These are phyloP conservation scores for Sordariomycetes sp. DNA, from an alignment of 2,329 filamentous ascomycete species.

Conservation along the genomic window DNA sequence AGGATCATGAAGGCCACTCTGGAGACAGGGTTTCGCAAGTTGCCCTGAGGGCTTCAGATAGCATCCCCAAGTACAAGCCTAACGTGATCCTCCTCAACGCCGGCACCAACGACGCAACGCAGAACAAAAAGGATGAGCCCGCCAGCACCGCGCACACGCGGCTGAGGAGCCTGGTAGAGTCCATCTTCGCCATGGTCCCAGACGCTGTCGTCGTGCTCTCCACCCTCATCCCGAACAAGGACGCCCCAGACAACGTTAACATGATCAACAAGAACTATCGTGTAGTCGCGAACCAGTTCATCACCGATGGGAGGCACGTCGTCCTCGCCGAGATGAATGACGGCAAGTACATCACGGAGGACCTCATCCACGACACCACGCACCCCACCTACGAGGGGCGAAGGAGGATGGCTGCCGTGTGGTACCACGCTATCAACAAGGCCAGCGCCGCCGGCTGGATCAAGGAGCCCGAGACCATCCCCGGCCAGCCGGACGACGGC, in stretches of 20 bases:
- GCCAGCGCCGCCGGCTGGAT: slow-evolving; percentile 1
- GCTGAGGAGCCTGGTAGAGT: slow-evolving; percentile 11
- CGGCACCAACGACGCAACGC: slow-evolving; percentile 27
- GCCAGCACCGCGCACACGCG: slow-evolving; percentile 14
- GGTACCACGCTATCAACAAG: not conserved
- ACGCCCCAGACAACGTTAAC: not conserved
- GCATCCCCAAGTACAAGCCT: slow-evolving; percentile 20
- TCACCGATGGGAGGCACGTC: not conserved
- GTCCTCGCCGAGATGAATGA: not conserved
- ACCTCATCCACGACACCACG: not conserved
- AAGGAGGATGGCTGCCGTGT: not conserved
- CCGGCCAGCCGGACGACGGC: not conserved
- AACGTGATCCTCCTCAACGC: slow-evolving; percentile 30
- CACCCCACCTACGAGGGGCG: not conserved
- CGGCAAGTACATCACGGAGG: not conserved
- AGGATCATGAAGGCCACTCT: slow-evolving; percentile 30
- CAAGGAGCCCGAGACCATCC: not conserved
- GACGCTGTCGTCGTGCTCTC: not conserved
- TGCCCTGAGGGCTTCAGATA: slow-evolving; percentile 17
- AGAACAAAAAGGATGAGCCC: not conserved
- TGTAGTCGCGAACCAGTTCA: not conserved
- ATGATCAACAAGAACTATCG: not conserved
- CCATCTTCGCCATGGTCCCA: not conserved
- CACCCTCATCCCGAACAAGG: not conserved
- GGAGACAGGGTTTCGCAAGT: slow-evolving; percentile 28